phyloP scores from a whole-genome alignment of 352 stramenopile species.

The Globisporangium cederbergense region DNA sequence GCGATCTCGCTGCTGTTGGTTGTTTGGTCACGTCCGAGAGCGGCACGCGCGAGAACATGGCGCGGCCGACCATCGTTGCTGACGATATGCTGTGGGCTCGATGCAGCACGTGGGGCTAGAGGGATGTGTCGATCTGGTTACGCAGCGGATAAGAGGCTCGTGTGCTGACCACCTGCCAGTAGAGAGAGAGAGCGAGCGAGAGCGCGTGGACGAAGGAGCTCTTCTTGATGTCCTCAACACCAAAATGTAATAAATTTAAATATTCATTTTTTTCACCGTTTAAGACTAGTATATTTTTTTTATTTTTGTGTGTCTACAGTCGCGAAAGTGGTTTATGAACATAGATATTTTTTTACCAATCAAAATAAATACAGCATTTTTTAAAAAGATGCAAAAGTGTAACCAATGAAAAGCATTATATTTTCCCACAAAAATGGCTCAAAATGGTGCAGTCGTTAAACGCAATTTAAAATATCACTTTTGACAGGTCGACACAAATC shows the following conservation, averaged over 20 bases:
- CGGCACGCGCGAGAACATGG: constrained; percentile 31
- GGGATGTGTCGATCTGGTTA: not conserved
- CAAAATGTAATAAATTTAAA: not conserved
- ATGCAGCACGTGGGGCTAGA: not conserved
- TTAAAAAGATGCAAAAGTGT: too few relatives aligned
- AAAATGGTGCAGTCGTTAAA: too few relatives aligned
- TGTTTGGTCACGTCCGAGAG: constrained; percentile 15
- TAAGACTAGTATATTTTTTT: too few relatives aligned
- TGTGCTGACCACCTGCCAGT: not conserved
- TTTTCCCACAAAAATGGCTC: too few relatives aligned
- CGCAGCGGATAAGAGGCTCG: not conserved
- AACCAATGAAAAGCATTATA: too few relatives aligned
- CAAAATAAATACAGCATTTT: too few relatives aligned
- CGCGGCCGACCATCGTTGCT: not conserved
- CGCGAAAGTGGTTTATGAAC: too few relatives aligned
- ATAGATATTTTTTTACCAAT: too few relatives aligned
- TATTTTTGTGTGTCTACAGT: too few relatives aligned
- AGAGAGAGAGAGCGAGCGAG: not conserved
- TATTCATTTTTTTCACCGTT: not conserved
- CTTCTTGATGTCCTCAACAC: constrained; percentile 4
- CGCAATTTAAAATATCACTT: too few relatives aligned
- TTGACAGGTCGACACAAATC: too few relatives aligned
- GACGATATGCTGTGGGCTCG: not conserved
- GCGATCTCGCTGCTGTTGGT: constrained; percentile 12
- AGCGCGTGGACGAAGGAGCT: not conserved